These are phyloP conservation scores for Helicostylum pulchrum DNA, from an alignment of 192 early-diverging fungal genomes.

Conservation along the genomic window DNA sequence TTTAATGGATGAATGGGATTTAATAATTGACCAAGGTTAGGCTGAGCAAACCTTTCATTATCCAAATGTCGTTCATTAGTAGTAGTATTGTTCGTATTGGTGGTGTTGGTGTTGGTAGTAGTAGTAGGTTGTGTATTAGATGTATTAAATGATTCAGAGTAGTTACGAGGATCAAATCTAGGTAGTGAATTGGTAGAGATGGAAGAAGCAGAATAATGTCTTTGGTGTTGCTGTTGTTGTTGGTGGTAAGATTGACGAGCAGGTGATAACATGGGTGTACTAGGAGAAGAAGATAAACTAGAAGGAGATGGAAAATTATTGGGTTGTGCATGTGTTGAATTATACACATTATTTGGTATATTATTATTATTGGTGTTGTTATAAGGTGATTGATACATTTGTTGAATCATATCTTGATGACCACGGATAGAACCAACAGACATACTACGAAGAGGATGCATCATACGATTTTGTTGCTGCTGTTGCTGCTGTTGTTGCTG, in stretches of 20 bases:
- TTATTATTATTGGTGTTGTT: neutral
- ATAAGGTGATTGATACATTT: neutral
- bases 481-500: neutral
- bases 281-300: slow-evolving; percentile 21
- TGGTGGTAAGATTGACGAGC: slow-evolving; percentile 17
- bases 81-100: too few species aligned
- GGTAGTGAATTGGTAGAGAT: slow-evolving; percentile 2
- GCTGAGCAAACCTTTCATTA: neutral
- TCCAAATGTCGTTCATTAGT: slow-evolving; percentile 3
- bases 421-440: slow-evolving; percentile 22
- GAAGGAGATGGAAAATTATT: slow-evolving; percentile 18
- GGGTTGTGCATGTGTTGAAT: neutral
- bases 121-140: neutral
- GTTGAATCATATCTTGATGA: neutral
- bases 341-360: slow-evolving; percentile 12
- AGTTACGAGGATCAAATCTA: slow-evolving; percentile 19
- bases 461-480: slow-evolving; percentile 7
- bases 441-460: slow-evolving; percentile 26
- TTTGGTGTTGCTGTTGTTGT: neutral
- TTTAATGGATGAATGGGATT: slow-evolving; percentile 23
- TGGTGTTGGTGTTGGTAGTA: neutral
- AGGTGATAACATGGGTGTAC: slow-evolving; percentile 23
- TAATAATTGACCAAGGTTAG: slow-evolving; percentile 19
- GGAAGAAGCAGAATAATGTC: slow-evolving; percentile 20
- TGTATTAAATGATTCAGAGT: neutral